Conservation (phyloP, 768 basidiomycete genomes). For the Crepidotus variabilis region DNA sequence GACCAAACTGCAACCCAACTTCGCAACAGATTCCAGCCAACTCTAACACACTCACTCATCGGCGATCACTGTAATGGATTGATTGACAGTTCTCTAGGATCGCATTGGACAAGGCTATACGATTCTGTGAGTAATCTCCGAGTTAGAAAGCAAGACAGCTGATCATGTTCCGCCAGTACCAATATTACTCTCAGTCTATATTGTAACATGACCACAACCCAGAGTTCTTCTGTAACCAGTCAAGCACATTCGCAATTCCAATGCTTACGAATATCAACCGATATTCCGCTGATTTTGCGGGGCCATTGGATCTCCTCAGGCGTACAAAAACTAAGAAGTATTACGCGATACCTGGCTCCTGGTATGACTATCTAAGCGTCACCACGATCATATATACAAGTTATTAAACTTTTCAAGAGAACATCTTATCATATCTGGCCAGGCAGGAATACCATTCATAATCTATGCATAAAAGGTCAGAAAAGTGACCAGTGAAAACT, state of each 20-base stretch:
- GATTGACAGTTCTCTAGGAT: conserved; percentile 86
- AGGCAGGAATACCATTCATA: conserved; percentile 89
- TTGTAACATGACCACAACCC: conserved; percentile 31
- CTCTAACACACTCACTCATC: conserved; percentile 78
- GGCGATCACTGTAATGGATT: conserved; percentile 88
- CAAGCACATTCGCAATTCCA: neutral
- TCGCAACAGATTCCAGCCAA: conserved; percentile 91
- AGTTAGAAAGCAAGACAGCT: neutral
- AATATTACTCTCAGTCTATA: conserved; percentile 93
- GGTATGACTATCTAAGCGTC: conserved; percentile 1
- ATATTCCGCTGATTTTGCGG: neutral
- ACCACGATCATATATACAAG: conserved; percentile 5
- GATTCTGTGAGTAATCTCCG: conserved; percentile 66
- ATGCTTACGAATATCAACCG: neutral
- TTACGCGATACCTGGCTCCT: neutral
- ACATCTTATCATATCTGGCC: conserved; percentile 67
- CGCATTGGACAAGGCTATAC: conserved; percentile 93
- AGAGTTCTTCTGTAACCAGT: neutral
- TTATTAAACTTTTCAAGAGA: conserved; percentile 23
- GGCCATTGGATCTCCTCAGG: no score
- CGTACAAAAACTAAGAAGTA: neutral
- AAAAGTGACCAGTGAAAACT: neutral
- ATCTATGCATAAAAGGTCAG: conserved; percentile 35
- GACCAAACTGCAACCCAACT: conserved; percentile 87
- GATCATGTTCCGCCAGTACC: conserved; percentile 51